phyloP scores from a whole-genome alignment of 169 alveolate species.

The Perkinsus chesapeaki region DNA sequence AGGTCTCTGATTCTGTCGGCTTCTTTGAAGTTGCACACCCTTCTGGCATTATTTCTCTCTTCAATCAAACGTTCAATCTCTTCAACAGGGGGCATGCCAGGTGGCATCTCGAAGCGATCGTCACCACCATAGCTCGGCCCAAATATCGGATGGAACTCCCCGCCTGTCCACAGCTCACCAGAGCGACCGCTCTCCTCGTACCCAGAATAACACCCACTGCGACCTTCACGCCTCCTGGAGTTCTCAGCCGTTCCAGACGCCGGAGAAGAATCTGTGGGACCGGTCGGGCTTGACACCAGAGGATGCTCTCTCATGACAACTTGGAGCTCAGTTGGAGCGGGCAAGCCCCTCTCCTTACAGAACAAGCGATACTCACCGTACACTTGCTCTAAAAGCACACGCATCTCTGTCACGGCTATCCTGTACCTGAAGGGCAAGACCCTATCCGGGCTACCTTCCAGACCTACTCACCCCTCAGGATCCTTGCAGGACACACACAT shows the following conservation, averaged over 20 bases:
- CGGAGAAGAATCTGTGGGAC: not conserved
- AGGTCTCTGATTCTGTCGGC: conserved; percentile 18
- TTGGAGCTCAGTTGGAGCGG: not conserved
- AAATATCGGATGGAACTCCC: not conserved
- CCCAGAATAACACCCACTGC: not conserved
- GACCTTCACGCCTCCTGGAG: not conserved
- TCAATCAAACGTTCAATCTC: conserved; percentile 14
- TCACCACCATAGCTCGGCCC: not conserved
- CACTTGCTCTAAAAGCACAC: not conserved
- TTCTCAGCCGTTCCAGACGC: not conserved
- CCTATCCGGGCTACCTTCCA: not conserved
- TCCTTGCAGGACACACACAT: conserved; percentile 81
- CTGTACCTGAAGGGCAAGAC: not conserved
- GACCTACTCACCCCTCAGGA: conserved; percentile 55
- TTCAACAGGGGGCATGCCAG: not conserved
- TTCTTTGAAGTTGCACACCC: conserved; percentile 20
- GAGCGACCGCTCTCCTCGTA: not conserved
- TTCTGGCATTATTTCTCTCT: conserved; percentile 21
- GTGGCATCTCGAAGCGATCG: not conserved
- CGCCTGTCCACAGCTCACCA: not conserved
- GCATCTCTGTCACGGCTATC: not conserved
- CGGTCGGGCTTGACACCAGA: not conserved
- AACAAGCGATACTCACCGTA: not conserved
- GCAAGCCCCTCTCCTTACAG: not conserved
- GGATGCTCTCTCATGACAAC: not conserved